These are phyloP conservation scores for Chalciporus sphaerocephalus DNA, from an alignment of 768 basidiomycete species.

Conservation along the genomic window DNA sequence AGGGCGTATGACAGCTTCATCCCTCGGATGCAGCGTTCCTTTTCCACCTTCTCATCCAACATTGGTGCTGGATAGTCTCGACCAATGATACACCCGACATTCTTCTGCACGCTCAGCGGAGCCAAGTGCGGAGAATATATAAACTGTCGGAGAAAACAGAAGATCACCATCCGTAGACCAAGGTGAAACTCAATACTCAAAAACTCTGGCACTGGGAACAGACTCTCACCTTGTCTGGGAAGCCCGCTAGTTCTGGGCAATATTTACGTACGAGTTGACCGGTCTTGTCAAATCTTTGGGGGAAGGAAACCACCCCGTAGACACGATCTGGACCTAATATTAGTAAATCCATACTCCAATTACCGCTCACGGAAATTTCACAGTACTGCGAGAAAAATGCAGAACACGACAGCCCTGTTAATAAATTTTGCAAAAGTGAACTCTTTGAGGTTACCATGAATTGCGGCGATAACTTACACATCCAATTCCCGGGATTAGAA, in stretches of 20 bases:
- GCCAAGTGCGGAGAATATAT: slow-evolving; percentile 1
- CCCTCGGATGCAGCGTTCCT: slow-evolving; percentile 9
- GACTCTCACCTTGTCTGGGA: slow-evolving; percentile 25
- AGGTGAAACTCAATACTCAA: slow-evolving; percentile 21
- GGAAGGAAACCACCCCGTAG: slow-evolving; percentile 19
- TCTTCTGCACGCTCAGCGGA: slow-evolving; percentile 1
- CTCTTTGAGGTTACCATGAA: not conserved
- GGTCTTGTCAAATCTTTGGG: slow-evolving; percentile 16
- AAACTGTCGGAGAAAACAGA: not conserved
- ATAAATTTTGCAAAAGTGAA: slow-evolving; percentile 6
- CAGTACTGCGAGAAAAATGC: slow-evolving; percentile 25
- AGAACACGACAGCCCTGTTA: slow-evolving; percentile 13
- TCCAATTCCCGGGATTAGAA: slow-evolving; percentile 24
- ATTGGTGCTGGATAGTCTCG: slow-evolving; percentile 8
- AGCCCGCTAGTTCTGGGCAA: slow-evolving; percentile 10
- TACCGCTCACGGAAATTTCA: slow-evolving; percentile 29
- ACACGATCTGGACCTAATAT: slow-evolving; percentile 24
- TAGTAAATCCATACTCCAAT: slow-evolving; percentile 25
- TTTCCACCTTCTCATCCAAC: slow-evolving; percentile 14
- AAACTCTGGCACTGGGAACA: slow-evolving; percentile 10
- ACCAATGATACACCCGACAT: slow-evolving; percentile 7
- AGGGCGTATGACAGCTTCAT: slow-evolving; percentile 8
- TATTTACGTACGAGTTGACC: slow-evolving; percentile 25
- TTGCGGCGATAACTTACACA: slow-evolving; percentile 15
- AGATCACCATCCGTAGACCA: not conserved